A percentile compares a stretch with the other conserved stretches of the same genome.
phyloP scores from a whole-genome alignment of 2,329 filamentous ascomycete genomes.

The Thermomyces lanuginosus region DNA sequence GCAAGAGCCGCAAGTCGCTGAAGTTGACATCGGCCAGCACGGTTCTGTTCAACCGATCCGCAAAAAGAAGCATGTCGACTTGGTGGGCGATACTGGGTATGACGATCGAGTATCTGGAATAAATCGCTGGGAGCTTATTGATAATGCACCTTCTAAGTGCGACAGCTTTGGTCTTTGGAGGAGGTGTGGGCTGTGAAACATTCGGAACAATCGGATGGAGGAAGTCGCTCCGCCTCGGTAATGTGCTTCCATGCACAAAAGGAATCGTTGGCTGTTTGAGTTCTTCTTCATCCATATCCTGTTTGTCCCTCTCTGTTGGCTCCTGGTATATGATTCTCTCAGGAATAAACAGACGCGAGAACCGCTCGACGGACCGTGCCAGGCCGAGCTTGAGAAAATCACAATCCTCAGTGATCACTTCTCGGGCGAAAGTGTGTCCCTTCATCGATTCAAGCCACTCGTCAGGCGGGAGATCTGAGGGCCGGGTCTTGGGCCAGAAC shows the following conservation, averaged over 20 bases:
- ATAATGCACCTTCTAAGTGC: constrained; percentile 13
- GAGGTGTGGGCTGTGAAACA: constrained; percentile 8
- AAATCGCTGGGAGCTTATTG: constrained; percentile 29
- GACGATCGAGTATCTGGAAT: constrained; percentile 39
- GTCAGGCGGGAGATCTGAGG: constrained; percentile 3
- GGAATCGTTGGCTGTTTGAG: constrained; percentile 7
- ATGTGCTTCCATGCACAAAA: constrained; percentile 12
- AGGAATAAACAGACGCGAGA: constrained; percentile 8
- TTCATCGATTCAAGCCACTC: constrained; percentile 10
- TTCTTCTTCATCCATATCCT: constrained; percentile 1
- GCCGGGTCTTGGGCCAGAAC: constrained; percentile 9
- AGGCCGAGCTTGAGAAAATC: constrained; percentile 8
- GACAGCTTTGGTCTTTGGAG: constrained; percentile 9
- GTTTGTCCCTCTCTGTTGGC: constrained; percentile 2
- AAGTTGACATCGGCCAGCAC: constrained; percentile 40
- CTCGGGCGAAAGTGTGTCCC: constrained; percentile 5
- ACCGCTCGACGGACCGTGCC: constrained; percentile 7
- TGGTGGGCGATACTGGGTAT: constrained; percentile 58
- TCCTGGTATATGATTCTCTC: constrained; percentile 9
- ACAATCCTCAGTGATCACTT: constrained; percentile 2
- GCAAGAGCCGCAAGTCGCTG: constrained; percentile 37
- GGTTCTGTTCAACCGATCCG: constrained; percentile 41
- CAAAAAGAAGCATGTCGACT: constrained; percentile 50
- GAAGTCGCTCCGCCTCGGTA: constrained; percentile 20
- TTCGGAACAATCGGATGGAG: constrained; percentile 11